These are phyloP conservation scores for Bruguiera sexangula DNA, from an alignment of 345 rosid species.

Conservation along the genomic window DNA sequence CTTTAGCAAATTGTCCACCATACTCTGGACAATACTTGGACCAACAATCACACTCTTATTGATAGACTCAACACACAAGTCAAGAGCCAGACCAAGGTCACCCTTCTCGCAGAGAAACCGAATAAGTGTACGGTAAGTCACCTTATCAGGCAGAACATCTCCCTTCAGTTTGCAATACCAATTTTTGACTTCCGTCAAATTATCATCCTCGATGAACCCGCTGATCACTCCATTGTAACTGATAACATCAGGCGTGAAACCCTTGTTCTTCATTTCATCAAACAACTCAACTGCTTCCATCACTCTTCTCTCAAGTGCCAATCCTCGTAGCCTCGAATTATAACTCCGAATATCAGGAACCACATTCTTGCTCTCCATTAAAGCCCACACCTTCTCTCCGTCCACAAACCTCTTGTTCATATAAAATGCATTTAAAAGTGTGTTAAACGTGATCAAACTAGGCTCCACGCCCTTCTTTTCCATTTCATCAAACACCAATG, in stretches of 20 bases:
- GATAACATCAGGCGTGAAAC: constrained; percentile 41
- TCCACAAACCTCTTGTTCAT: constrained; percentile 38
- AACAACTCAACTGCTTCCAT: constrained; percentile 44
- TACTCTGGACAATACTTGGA: constrained; percentile 42
- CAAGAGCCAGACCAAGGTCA: constrained; percentile 48
- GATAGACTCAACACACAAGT: constrained; percentile 43
- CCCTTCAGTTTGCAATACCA: constrained; percentile 50
- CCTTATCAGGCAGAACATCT: constrained; percentile 29
- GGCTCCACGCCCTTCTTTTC: constrained; percentile 47
- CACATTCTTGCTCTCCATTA: constrained; percentile 45
- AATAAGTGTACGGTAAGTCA: constrained; percentile 40
- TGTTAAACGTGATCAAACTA: constrained; percentile 50
- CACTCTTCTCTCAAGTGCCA: constrained; percentile 37
- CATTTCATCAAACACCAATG: constrained; percentile 51
- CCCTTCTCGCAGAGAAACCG: constrained; percentile 50
- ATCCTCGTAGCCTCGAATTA: constrained; percentile 52
- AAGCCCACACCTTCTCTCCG: constrained; percentile 55
- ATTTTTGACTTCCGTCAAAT: constrained; percentile 43
- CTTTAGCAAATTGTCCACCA: constrained; percentile 47
- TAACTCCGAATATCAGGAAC: constrained; percentile 50
- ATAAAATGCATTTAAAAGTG: constrained; percentile 47
- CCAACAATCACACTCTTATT: constrained; percentile 25
- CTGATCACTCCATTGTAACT: constrained; percentile 56
- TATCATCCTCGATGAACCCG: constrained; percentile 41
- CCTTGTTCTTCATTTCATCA: constrained; percentile 44